Evolutionary conservation across 1,284 basidiomycete species (phyloP).

Genomic region (Leccinum huronense): DNA sequence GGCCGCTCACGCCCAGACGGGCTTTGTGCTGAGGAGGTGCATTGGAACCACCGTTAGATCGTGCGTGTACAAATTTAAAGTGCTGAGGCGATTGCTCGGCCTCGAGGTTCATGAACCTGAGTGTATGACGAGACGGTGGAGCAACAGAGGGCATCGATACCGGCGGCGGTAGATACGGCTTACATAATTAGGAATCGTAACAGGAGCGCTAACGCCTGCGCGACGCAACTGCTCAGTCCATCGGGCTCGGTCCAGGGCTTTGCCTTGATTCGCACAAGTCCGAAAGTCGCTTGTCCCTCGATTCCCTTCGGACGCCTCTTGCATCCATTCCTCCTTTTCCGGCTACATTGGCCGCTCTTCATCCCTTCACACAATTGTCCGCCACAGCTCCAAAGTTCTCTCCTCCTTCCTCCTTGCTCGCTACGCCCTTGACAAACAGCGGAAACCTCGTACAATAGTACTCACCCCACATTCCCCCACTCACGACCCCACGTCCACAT

Average conservation of each 20-base stretch:
- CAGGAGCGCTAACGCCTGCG: constrained; percentile 67
- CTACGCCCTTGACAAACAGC: constrained; percentile 68
- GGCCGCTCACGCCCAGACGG: constrained; percentile 73
- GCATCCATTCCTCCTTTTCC: constrained; percentile 54
- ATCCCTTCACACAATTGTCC: constrained; percentile 49
- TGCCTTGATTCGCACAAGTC: constrained; percentile 18
- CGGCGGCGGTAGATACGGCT: constrained; percentile 18
- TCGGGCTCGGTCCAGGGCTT: constrained; percentile 50
- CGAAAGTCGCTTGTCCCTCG: constrained; percentile 15
- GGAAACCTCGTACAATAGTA: constrained; percentile 65
- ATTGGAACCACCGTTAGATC: constrained; percentile 23
- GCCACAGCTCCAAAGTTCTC: constrained; percentile 63
- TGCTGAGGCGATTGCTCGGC: constrained; percentile 70
- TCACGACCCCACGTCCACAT: constrained; percentile 64
- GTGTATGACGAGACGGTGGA: constrained; percentile 13
- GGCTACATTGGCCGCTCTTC: constrained; percentile 47
- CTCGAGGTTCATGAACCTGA: constrained; percentile 33
- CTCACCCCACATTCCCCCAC: constrained; percentile 48
- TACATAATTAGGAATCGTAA: constrained; percentile 21
- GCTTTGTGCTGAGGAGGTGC: constrained; percentile 86
- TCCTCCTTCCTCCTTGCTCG: constrained; percentile 61
- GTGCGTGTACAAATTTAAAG: constrained; percentile 20
- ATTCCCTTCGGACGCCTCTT: constrained; percentile 14
- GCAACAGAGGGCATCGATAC: constrained; percentile 18
- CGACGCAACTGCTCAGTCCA: constrained; percentile 70